A percentile compares a stretch with the other conserved stretches of the same genome.
Evolutionary conservation across 1,284 basidiomycete genomes (phyloP).

Genomic region (Cryptococcus maquisensis): DNA sequence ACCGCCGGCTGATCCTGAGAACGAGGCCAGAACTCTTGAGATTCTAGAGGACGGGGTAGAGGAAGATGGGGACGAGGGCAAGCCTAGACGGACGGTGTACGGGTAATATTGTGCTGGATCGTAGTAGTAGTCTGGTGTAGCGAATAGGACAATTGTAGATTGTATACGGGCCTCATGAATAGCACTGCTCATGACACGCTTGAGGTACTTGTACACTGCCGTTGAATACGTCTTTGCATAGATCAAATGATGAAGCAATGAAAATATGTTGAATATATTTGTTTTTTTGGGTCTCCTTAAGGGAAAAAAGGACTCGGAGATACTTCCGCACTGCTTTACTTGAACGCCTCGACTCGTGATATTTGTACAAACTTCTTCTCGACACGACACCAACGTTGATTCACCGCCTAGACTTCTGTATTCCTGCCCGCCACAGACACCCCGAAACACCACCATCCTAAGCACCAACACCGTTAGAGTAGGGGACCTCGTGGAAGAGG

Average conservation of each 20-base stretch:
- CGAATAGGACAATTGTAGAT: no score
- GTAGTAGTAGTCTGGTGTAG: no score
- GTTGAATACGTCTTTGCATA: no score
- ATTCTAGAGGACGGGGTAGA: conserved; percentile 23
- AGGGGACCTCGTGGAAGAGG: conserved; percentile 51
- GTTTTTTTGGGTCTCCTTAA: no score
- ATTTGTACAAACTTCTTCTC: background rate
- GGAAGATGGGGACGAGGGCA: conserved; percentile 10
- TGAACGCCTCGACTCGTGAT: background rate
- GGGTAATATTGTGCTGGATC: background rate
- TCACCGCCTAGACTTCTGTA: background rate
- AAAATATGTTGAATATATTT: no score
- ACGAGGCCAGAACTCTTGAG: conserved; percentile 20
- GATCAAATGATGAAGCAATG: no score
- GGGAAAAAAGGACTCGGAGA: no score
- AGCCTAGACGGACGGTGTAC: conserved; percentile 10
- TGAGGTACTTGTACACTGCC: no score
- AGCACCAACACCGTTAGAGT: conserved; percentile 23
- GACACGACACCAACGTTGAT: background rate
- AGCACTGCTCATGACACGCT: no score
- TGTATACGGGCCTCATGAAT: no score
- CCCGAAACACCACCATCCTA: background rate
- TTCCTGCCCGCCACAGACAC: background rate
- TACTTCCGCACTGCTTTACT: no score
- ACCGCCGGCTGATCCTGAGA: background rate